These are phyloP conservation scores for Kuraishia capsulata DNA, from an alignment of 805 yeast genomes.

Conservation along the genomic window DNA sequence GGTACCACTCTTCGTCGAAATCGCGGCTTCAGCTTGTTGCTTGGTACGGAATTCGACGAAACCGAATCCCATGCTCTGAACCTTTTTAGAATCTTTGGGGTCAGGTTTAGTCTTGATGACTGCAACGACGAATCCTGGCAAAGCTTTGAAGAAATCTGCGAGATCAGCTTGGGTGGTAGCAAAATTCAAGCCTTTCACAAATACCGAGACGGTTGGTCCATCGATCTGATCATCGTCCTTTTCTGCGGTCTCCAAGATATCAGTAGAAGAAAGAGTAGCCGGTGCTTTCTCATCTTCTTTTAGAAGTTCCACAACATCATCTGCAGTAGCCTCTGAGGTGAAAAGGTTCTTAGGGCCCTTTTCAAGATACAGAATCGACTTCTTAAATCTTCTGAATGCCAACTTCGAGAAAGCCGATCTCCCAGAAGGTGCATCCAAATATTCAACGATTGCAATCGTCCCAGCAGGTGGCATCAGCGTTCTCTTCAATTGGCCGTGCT, in stretches of 20 bases:
- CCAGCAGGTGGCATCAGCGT: slow-evolving; percentile 94
- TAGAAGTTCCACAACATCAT: slow-evolving; percentile 24
- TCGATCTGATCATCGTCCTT: slow-evolving; percentile 27
- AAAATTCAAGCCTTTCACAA: slow-evolving; percentile 88
- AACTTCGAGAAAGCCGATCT: slow-evolving; percentile 84
- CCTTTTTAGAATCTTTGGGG: slow-evolving; percentile 55
- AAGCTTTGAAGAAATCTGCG: slow-evolving; percentile 50
- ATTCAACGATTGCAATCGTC: slow-evolving; percentile 90
- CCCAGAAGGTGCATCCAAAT: slow-evolving; percentile 72
- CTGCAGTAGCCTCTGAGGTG: slow-evolving; percentile 41
- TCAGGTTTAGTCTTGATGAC: slow-evolving; percentile 84
- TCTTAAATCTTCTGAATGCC: slow-evolving; percentile 81
- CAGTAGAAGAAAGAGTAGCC: slow-evolving; percentile 30
- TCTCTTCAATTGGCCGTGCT: slow-evolving; percentile 72
- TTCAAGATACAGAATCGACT: slow-evolving; percentile 80
- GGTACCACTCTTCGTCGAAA: slow-evolving; percentile 62
- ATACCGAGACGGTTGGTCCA: slow-evolving; percentile 81
- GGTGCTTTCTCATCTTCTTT: slow-evolving; percentile 31
- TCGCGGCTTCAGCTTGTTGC: slow-evolving; percentile 72
- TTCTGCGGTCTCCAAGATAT: slow-evolving; percentile 26
- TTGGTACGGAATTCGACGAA: slow-evolving; percentile 82
- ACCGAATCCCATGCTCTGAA: slow-evolving; percentile 95
- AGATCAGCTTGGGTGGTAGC: slow-evolving; percentile 56
- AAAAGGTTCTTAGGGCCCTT: slow-evolving; percentile 87
- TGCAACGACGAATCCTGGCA: slow-evolving; percentile 76